These are phyloP conservation scores for Ogataea methanolica DNA, from an alignment of 805 yeast genomes.

Conservation along the genomic window DNA sequence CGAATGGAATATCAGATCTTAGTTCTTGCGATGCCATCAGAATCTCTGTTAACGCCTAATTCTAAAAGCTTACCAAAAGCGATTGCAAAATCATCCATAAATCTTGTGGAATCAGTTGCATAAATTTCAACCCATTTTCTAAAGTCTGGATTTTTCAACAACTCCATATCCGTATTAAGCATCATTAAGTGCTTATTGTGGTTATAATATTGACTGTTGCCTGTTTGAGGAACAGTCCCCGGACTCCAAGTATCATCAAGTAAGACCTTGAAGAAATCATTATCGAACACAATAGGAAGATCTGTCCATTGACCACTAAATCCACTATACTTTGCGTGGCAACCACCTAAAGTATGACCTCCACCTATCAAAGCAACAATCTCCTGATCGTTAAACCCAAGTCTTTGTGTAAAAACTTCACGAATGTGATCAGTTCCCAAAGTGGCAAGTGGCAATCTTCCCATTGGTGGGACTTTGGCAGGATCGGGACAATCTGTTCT, in stretches of 20 bases:
- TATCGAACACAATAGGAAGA: constrained; percentile 37
- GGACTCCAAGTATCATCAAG: constrained; percentile 42
- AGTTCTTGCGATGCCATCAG: constrained; percentile 28
- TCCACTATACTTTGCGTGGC: constrained; percentile 54
- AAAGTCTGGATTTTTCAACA: constrained; percentile 55
- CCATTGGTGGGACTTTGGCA: constrained; percentile 55
- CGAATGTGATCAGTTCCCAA: constrained; percentile 62
- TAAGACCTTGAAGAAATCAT: constrained; percentile 41
- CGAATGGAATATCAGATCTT: constrained; percentile 13
- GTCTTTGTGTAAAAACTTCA: constrained; percentile 49
- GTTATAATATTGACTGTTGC: constrained; percentile 35
- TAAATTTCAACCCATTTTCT: constrained; percentile 58
- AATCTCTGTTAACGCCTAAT: constrained; percentile 33
- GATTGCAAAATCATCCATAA: constrained; percentile 58
- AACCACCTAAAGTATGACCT: constrained; percentile 74
- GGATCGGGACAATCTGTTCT: constrained; percentile 54
- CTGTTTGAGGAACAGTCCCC: constrained; percentile 38
- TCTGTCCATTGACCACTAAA: constrained; percentile 47
- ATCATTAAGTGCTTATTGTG: constrained; percentile 56
- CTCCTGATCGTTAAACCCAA: constrained; percentile 69
- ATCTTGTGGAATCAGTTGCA: constrained; percentile 60
- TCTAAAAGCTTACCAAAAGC: constrained; percentile 65
- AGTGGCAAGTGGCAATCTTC: constrained; percentile 71
- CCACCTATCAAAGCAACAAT: constrained; percentile 71
- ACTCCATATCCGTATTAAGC: constrained; percentile 76